Percentiles rank a stretch among this genome's conserved stretches.
phyloP scores from a whole-genome alignment of 192 early-diverging fungal species.

The Mortierella antarctica region DNA sequence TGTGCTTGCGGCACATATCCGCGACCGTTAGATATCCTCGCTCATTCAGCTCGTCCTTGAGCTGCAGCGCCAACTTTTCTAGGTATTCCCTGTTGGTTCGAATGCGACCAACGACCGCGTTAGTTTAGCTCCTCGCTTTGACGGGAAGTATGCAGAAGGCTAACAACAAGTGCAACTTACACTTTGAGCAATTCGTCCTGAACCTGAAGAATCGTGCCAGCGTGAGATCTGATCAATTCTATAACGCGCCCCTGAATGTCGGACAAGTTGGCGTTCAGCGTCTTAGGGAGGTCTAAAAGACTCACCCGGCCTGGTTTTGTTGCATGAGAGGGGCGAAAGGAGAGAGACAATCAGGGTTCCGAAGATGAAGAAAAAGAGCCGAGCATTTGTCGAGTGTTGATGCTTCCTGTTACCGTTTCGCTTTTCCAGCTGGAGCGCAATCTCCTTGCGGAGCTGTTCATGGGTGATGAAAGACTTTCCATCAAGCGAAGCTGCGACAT shows the following conservation, averaged over 20 bases:
- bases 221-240: constrained; percentile 14
- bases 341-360: background rate
- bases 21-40: constrained; percentile 13
- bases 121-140: background rate
- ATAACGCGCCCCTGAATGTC: constrained; percentile 32
- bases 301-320: constrained; percentile 28
- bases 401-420: constrained; percentile 19
- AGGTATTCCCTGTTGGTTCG: constrained; percentile 24
- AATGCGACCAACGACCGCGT: background rate
- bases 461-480: constrained; percentile 49
- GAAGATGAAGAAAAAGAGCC: background rate
- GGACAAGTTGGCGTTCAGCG: constrained; percentile 23
- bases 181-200: constrained; percentile 40
- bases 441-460: constrained; percentile 35
- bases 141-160: background rate
- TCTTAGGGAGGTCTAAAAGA: constrained; percentile 30
- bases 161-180: background rate
- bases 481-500: constrained; percentile 28
- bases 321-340: background rate
- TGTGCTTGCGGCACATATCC: constrained; percentile 28
- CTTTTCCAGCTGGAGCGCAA: constrained; percentile 14
- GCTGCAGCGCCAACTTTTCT: constrained; percentile 6
- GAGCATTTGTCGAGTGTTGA: background rate
- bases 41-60: constrained; percentile 20
- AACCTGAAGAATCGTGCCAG: constrained; percentile 13